Percentiles rank a stretch among this genome's conserved stretches.
These are phyloP conservation scores for Celoporthe dispersa DNA, from an alignment of 2,329 filamentous ascomycete genomes.

Conservation along the genomic window DNA sequence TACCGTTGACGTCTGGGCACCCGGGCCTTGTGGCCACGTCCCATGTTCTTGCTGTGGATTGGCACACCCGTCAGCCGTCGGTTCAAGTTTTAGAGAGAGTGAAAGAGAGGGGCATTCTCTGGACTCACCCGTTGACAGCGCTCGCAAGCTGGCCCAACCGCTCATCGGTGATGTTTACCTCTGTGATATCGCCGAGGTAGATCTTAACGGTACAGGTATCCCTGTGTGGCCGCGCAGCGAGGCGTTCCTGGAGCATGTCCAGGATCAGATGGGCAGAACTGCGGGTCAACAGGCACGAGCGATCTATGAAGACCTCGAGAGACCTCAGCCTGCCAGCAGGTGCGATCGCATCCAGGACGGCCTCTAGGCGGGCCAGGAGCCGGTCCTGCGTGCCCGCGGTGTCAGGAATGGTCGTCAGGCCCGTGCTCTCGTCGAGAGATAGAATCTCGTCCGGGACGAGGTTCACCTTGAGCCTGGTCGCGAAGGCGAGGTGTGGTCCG, in stretches of 20 bases:
- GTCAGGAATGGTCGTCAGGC: not conserved
- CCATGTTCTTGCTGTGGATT: not conserved
- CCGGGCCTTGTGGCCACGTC: conserved; percentile 3
- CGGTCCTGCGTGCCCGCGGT: not conserved
- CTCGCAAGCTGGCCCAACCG: not conserved
- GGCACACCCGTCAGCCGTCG: not conserved
- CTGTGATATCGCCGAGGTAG: not conserved
- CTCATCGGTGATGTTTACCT: not conserved
- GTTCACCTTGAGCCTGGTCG: conserved; percentile 9
- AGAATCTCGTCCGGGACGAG: conserved; percentile 5
- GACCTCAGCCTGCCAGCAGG: not conserved
- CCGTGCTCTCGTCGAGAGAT: not conserved
- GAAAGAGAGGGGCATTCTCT: not conserved
- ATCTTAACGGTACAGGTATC: conserved; percentile 5
- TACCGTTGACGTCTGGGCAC: conserved; percentile 1
- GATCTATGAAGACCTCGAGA: not conserved
- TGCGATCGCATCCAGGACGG: not conserved
- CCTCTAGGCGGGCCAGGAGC: not conserved
- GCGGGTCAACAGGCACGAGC: not conserved
- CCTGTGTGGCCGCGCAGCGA: not conserved
- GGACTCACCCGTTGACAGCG: not conserved
- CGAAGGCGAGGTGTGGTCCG: not conserved
- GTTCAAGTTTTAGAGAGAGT: not conserved
- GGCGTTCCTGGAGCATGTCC: not conserved
- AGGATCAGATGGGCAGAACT: not conserved